Evolutionary conservation across 116 monocot species (phyloP).

Genomic region (Dioscorea cayenensis): DNA sequence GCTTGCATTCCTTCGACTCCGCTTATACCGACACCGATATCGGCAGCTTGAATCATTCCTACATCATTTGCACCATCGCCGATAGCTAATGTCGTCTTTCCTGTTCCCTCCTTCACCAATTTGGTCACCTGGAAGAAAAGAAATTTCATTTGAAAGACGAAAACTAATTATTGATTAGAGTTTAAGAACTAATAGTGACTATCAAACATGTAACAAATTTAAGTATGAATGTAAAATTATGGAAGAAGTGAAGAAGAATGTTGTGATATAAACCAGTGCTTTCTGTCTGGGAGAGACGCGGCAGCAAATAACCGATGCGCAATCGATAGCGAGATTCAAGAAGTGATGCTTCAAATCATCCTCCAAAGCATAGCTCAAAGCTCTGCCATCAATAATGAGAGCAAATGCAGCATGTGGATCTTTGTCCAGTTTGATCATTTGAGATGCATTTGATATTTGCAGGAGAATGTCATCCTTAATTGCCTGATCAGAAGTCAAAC

Average conservation of each 20-base stretch:
- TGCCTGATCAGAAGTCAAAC: slow-evolving; percentile 19
- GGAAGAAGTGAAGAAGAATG: neutral
- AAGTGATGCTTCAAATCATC: slow-evolving; percentile 25
- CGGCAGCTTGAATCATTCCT: slow-evolving; percentile 48
- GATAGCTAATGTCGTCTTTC: slow-evolving; percentile 34
- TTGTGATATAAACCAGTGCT: slow-evolving; percentile 23
- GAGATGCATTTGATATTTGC: slow-evolving; percentile 25
- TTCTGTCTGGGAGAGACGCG: slow-evolving; percentile 44
- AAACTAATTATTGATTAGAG: too few relatives aligned
- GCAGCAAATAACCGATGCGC: slow-evolving; percentile 49
- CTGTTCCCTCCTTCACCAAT: slow-evolving; percentile 26
- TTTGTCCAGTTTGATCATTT: slow-evolving; percentile 30
- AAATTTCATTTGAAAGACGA: too few relatives aligned
- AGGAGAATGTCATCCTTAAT: slow-evolving; percentile 32
- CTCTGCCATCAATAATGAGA: slow-evolving; percentile 39
- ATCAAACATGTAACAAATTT: too few relatives aligned
- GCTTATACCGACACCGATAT: slow-evolving; percentile 44
- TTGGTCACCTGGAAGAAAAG: slow-evolving; percentile 20
- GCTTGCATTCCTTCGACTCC: slow-evolving; percentile 53
- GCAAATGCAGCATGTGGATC: slow-evolving; percentile 43
- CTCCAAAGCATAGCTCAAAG: slow-evolving; percentile 26
- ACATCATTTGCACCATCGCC: slow-evolving; percentile 54
- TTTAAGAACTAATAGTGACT: too few relatives aligned
- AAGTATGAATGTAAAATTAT: neutral
- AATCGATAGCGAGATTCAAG: slow-evolving; percentile 17